Percentiles rank a stretch among this genome's conserved stretches.
Conservation (phyloP, 2,329 filamentous ascomycete species). For the Sporothrix pseudoabietina region DNA sequence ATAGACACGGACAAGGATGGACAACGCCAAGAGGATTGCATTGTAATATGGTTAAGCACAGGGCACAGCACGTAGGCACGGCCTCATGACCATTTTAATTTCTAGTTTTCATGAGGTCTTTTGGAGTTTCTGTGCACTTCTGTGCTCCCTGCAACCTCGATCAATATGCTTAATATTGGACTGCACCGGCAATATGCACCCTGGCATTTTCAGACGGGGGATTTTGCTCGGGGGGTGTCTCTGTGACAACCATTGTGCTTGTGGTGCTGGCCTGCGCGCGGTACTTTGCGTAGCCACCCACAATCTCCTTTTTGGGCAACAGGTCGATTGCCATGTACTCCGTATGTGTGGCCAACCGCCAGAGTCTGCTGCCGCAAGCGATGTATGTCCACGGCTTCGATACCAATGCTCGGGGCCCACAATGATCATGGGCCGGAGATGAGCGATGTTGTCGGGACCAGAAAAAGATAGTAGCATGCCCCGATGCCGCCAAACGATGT, state of each 20-base stretch:
- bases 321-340: not conserved
- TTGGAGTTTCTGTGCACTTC: not conserved
- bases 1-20: not conserved
- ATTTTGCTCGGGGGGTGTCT: not conserved
- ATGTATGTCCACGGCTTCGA: not conserved
- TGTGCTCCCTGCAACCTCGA: not conserved
- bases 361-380: not conserved
- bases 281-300: not conserved
- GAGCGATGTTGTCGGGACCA: not conserved
- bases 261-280: not conserved
- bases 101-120: not conserved
- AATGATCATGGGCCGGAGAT: not conserved
- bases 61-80: not conserved
- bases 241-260: not conserved
- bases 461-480: not conserved
- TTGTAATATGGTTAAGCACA: not conserved
- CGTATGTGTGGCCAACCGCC: not conserved
- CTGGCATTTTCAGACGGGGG: not conserved
- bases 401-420: not conserved
- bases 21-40: not conserved
- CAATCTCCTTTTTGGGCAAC: not conserved
- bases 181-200: not conserved
- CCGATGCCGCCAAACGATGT: not conserved
- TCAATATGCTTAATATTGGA: not conserved
- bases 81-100: constrained; percentile 4